phyloP scores from a whole-genome alignment of 2,329 filamentous ascomycete species.

The Venturiaceae sp. region DNA sequence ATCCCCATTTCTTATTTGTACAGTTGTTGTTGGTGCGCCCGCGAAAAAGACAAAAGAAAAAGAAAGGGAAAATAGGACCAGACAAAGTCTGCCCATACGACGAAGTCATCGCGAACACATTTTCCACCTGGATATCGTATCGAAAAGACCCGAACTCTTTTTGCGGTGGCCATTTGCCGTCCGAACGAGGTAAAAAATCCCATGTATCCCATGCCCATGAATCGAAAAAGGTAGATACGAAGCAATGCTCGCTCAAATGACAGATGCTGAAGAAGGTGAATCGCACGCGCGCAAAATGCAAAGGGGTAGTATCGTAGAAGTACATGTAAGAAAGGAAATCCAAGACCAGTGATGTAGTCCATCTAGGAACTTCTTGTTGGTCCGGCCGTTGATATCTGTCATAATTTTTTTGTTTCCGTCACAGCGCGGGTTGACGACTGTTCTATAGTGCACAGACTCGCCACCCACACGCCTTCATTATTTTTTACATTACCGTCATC shows the following conservation, averaged over 20 bases:
- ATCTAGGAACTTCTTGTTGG: background rate
- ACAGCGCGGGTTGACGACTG: background rate
- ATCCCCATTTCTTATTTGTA: background rate
- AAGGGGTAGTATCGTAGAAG: background rate
- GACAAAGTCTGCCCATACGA: background rate
- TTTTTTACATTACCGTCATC: slow-evolving; percentile 16
- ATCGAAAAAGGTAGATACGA: background rate
- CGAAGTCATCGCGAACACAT: background rate
- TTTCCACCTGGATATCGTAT: background rate
- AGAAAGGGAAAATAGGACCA: background rate
- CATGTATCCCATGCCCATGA: background rate
- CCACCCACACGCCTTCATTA: background rate
- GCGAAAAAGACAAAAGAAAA: background rate
- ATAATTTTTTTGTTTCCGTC: background rate
- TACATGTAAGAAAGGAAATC: slow-evolving; percentile 3
- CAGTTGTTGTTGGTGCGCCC: background rate
- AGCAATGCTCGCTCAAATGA: slow-evolving; percentile 5
- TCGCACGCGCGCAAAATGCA: background rate
- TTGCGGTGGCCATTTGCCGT: background rate
- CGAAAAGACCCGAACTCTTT: background rate
- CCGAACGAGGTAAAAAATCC: background rate
- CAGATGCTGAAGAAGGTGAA: background rate
- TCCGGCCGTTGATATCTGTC: background rate
- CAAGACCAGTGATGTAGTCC: background rate
- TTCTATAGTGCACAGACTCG: background rate